Evolutionary conservation across 441 rosid species (phyloP).

Genomic region (Gossypium davidsonii): DNA sequence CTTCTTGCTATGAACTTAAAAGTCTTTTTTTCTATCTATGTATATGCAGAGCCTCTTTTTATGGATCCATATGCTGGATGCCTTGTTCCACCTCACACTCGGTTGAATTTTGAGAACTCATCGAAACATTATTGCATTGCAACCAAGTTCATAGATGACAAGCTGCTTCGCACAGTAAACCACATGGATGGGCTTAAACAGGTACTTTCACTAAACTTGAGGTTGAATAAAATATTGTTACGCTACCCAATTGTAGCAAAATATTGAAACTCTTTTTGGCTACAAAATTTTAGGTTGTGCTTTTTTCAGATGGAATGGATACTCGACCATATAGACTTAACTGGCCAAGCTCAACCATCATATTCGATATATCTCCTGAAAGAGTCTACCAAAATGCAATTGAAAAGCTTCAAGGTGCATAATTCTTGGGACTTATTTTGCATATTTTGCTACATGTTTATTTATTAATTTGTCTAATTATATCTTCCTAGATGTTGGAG

Average conservation of each 20-base stretch:
- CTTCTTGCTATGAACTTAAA: neutral
- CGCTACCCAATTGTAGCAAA: neutral
- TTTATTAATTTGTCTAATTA: too few relatives aligned
- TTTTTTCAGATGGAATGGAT: constrained; percentile 90
- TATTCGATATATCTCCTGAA: constrained; percentile 73
- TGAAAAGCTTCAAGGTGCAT: constrained; percentile 61
- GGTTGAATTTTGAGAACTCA: constrained; percentile 37
- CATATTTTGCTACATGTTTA: neutral
- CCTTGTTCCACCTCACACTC: constrained; percentile 44
- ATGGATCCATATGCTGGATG: constrained; percentile 90
- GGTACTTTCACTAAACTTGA: constrained; percentile 29
- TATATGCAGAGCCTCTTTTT: constrained; percentile 62
- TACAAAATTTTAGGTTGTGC: constrained; percentile 59
- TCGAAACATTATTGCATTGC: constrained; percentile 65
- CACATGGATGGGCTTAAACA: constrained; percentile 76
- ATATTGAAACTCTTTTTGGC: constrained; percentile 7
- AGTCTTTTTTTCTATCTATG: neutral
- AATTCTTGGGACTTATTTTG: neutral
- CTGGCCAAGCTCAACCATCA: constrained; percentile 79
- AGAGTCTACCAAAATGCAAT: constrained; percentile 48
- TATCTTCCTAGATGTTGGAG: constrained; percentile 58
- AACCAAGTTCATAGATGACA: constrained; percentile 81
- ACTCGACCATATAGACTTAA: constrained; percentile 86
- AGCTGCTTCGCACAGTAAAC: constrained; percentile 46
- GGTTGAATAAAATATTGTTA: neutral